Evolutionary conservation across 1,284 basidiomycete species (phyloP), one percentile per base, ranked within the genome.

Genomic region (Earliella scabrosa): DNA sequence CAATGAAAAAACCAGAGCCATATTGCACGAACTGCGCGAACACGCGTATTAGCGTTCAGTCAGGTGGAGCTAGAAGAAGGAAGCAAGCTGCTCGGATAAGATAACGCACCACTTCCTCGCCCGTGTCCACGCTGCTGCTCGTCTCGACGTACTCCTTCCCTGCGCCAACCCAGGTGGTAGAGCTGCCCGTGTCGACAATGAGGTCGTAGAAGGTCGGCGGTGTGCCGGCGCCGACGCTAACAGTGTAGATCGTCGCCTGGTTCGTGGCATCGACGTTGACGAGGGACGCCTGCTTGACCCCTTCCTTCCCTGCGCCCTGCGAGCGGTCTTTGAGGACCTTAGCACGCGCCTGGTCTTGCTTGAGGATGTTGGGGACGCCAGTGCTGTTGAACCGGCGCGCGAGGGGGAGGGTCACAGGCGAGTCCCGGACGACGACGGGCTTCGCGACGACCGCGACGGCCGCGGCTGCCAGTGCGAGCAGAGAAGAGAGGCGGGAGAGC

Each of bases 101-200:
- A 45, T 39, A 36, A 20, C 20, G 18, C 53, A 66, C 66, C 16
- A 69, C 56, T 26, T 52, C 45, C 16, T 66, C 50, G 26, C 62
- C 64, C 6, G 68, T 69, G 35, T 59, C 58, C 18, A 44, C 47
- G 52, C 81, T 82, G 46, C 81, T 80, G 59, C 70, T 73, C 1
- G 85, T 86, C 56, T 59, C 41, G 14, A 68, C 67, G 60, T 83
- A 87, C 1, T 68, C 13, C 18, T 54, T 68, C 18, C 31, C 58
- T 11, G 84, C 82, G 23, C 85, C 85, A 43, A 87, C 72, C 86
- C 86, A 88, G 7, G 85, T 88, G 72, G 86, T 86, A 21, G 85
- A 85, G 50, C 67, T 69, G n/a, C 69, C 69, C 2, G 67, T 69
- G 39, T 71, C 69, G 35, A 70, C 57, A 44, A 71, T 60, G 26